phyloP scores from a whole-genome alignment of 139 green algal genomes.

The Chlamydomonas asymmetrica region DNA sequence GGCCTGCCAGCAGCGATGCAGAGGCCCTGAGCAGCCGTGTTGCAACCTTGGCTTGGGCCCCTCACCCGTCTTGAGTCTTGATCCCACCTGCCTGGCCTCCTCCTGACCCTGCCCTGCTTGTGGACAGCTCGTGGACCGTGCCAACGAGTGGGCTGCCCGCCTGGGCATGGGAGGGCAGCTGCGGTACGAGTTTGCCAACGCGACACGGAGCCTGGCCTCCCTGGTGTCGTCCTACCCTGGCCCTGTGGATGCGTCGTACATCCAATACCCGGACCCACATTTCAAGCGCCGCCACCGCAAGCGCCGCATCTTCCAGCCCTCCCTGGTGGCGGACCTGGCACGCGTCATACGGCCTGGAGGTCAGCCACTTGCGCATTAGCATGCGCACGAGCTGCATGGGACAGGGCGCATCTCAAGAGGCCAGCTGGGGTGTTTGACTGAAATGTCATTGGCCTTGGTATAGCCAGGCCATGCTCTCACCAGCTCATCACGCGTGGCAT shows the following conservation, averaged over 20 bases:
- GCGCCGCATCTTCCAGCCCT: slow-evolving; percentile 78
- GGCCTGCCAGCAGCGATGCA: too few relatives aligned
- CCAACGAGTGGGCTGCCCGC: slow-evolving; percentile 66
- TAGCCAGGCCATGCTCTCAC: too few relatives aligned
- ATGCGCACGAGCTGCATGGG: too few relatives aligned
- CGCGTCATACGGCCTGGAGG: slow-evolving; percentile 24
- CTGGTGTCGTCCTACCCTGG: slow-evolving; percentile 74
- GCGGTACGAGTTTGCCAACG: slow-evolving; percentile 76
- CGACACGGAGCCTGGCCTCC: slow-evolving; percentile 68
- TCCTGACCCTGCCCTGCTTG: background rate
- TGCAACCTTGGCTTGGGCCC: too few relatives aligned
- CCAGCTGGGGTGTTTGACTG: too few relatives aligned
- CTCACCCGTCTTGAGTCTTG: too few relatives aligned
- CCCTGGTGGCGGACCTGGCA: slow-evolving; percentile 33
- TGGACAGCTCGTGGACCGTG: slow-evolving; percentile 71
- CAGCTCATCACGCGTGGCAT: too few relatives aligned
- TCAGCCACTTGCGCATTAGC: too few relatives aligned
- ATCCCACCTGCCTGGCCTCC: too few relatives aligned
- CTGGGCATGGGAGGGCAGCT: slow-evolving; percentile 49
- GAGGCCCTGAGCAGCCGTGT: too few relatives aligned
- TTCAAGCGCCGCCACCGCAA: slow-evolving; percentile 90
- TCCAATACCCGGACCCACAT: slow-evolving; percentile 92
- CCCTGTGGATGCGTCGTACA: slow-evolving; percentile 40
- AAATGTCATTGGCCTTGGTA: too few relatives aligned
- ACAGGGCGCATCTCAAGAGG: too few relatives aligned